Base-by-base conservation (phyloP, 257 asterid genomes). In the Striga asiatica region DNA sequence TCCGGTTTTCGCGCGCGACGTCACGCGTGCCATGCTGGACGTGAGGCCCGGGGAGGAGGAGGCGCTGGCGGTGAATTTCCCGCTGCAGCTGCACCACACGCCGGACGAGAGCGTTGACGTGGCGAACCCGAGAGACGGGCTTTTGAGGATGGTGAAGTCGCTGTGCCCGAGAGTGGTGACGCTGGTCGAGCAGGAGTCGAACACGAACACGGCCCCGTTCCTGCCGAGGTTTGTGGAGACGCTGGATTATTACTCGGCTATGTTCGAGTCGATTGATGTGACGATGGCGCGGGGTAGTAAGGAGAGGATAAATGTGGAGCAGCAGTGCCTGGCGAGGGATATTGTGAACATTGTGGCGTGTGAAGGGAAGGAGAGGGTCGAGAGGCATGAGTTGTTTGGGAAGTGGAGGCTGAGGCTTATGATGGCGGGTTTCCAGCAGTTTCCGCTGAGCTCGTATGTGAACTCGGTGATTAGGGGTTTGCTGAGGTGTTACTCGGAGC, bases 31-130 rank as follows among this genome's bases (percentile, higher is more conserved):
- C 50, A 76, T 89, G 93, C 91, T 89, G 0, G 86, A 68, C 2
- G 66, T 86, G 12, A 50, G 93, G 71, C 83, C 84, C 0, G 94
- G 89, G 2, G 97, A 89, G 76, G 94, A 88, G 2, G 97, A 89
- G 76, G 86, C 86, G 24, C 65, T 89, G 49, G 94, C 84, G 2
- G 94, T 89, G 52, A 89, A 86, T 47, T 89, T 89, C 32, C 93
- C 97, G 2, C 73, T 89, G 19, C 86, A 81, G 73, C 94, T 89
- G 57, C 97, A 89, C 69, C 97, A 89, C 62, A 89, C 91, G 0
- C 88, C 97, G 0, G 97, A 89, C 17, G 97, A 89, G 81, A 81
- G 98, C 3, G 96, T 89, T 5, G 96, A 86, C 10, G 78, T 86
- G 53, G 74, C 76, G 6, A 89, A 89, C 50, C 98, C 95, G 0